Evolutionary conservation across 2,329 filamentous ascomycete species (phyloP), one percentile per base, ranked within the genome.

Genomic region (Colletotrichum salicis): DNA sequence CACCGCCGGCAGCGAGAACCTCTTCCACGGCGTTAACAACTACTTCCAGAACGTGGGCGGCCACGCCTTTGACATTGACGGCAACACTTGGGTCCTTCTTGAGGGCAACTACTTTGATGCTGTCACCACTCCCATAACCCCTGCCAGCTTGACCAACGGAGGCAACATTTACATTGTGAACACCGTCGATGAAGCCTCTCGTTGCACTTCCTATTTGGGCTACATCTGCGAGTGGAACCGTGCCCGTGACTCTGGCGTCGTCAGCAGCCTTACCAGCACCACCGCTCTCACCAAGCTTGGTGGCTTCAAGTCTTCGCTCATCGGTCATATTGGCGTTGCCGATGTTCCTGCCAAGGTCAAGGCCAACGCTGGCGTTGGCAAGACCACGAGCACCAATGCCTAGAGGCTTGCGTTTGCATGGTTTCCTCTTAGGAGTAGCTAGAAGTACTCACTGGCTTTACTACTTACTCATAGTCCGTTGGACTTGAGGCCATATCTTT

Each of bases 61-160:
- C 24, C 88, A 90, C 77, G 87, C 84, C 22, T 82, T 84, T 22
- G 88, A 90, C 80, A 89, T 81, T 70, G 80, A 88, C 74, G 85
- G 76, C 24, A 76, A 81, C 54, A 74, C 72, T 4, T 77, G 64
- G 0, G 74, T 76, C 0, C 75, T 79, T 5, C 62, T 79, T 1
- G 78, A 79, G 71, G 78, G 78, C 13, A 79, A 79, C 33, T 80
- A 81, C 67, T 86, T 86, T 75, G 77, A 81, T 54, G 76, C 80
- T 12, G 82, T 85, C 61, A 78, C 79, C 10, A 82, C 80, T 12
- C 82, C 83, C 19, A 74, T 82, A 24, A 84, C 82, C 0, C 69
- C 76, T 0, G 80, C 64, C 45, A 66, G 15, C 48, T 51, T 79
- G 51, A 76, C 74, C 8, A 64, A 48, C 1, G 77, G 77, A 4